A percentile compares a stretch with the other conserved stretches of the same genome.
Conservation (phyloP, 2,329 filamentous ascomycete species). For the Colletotrichum sp. region DNA sequence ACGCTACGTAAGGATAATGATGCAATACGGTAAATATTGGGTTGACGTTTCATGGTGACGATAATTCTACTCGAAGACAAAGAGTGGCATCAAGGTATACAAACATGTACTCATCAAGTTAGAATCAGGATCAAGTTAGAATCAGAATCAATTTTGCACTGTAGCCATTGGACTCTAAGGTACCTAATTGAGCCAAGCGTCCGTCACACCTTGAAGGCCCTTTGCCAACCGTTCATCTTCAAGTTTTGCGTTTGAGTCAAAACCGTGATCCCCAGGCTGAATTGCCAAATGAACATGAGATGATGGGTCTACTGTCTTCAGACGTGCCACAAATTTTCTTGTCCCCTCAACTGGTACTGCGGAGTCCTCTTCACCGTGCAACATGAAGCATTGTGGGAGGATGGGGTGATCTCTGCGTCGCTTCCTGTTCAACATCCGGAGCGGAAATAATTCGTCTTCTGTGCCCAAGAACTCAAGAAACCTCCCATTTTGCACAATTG, state of each 20-base stretch:
- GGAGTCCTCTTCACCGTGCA: not conserved
- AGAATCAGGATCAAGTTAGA: no score
- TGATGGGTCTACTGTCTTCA: not conserved
- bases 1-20: not conserved
- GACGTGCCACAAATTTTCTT: not conserved
- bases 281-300: not conserved
- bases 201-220: not conserved
- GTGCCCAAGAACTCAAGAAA: not conserved
- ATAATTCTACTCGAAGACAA: not conserved
- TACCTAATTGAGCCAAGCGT: not conserved
- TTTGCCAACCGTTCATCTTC: not conserved
- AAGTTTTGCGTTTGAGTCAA: not conserved
- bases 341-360: not conserved
- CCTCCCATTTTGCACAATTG: not conserved
- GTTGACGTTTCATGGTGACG: not conserved
- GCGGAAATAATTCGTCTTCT: not conserved
- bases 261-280: not conserved
- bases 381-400: not conserved
- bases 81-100: not conserved
- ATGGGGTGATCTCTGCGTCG: not conserved
- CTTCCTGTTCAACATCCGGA: not conserved
- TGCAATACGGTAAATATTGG: not conserved
- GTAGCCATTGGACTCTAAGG: not conserved
- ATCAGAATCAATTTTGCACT: no score
- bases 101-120: no score